phyloP scores from a whole-genome alignment of 495 filamentous ascomycete species.

The Tuber magnatum region DNA sequence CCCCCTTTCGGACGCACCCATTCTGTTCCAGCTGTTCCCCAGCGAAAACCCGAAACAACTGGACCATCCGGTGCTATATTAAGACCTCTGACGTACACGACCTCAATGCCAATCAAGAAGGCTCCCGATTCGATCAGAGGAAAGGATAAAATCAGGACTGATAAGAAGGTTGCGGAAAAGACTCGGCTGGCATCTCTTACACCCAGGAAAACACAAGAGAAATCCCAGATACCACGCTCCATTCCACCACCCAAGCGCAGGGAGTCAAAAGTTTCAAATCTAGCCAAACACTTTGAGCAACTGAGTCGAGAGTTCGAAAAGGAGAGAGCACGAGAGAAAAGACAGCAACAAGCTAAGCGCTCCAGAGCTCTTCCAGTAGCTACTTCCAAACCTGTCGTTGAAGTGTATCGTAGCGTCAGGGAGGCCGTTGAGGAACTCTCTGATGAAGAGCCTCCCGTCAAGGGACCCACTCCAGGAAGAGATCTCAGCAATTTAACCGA shows the following conservation, averaged over 20 bases:
- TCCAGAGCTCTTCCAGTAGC: conserved; percentile 78
- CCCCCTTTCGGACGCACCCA: conserved; percentile 34
- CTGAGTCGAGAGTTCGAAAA: conserved; percentile 94
- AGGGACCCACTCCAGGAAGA: conserved; percentile 39
- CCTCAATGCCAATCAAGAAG: conserved; percentile 42
- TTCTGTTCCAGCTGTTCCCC: conserved; percentile 33
- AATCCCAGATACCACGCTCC: conserved; percentile 84
- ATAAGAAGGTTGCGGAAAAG: conserved; percentile 61
- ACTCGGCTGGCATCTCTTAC: conserved; percentile 44
- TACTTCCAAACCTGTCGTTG: conserved; percentile 90
- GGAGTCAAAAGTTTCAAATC: conserved; percentile 65
- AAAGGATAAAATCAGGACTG: conserved; percentile 43
- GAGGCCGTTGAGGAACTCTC: conserved; percentile 75
- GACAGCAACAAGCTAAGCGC: conserved; percentile 71
- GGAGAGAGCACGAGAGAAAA: conserved; percentile 77
- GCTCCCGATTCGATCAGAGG: conserved; percentile 32
- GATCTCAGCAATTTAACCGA: conserved; percentile 42
- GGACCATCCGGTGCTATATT: conserved; percentile 15
- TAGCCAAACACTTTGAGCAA: conserved; percentile 94
- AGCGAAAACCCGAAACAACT: conserved; percentile 27
- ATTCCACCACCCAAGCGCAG: conserved; percentile 52
- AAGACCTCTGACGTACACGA: conserved; percentile 21
- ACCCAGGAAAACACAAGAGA: conserved; percentile 34
- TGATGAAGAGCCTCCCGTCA: conserved; percentile 52
- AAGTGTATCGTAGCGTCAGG: conserved; percentile 85